These are phyloP conservation scores for Massarina eburnea DNA, from an alignment of 2,329 filamentous ascomycete species.

Conservation along the genomic window DNA sequence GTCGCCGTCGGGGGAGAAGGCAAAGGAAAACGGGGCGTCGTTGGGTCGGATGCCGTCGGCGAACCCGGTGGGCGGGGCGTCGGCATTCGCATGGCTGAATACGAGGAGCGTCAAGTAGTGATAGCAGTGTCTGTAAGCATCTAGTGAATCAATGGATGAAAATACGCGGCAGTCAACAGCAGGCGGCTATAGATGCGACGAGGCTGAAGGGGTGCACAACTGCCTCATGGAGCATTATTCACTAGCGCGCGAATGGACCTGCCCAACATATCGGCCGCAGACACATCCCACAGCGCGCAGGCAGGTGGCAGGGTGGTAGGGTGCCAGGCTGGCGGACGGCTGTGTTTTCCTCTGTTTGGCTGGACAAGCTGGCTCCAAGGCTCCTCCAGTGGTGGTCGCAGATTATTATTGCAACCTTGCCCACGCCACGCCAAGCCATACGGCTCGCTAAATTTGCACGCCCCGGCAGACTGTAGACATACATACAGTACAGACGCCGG, in stretches of 20 bases:
- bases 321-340: not conserved
- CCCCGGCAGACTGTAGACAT: not conserved
- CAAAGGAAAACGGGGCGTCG: slow-evolving; percentile 39
- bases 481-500: not conserved
- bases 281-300: too few species aligned
- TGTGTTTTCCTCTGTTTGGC: not conserved
- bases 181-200: not conserved
- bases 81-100: slow-evolving; percentile 92
- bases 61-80: slow-evolving; percentile 90
- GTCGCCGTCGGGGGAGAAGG: slow-evolving; percentile 33
- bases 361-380: too few species aligned
- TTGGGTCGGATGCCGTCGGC: slow-evolving; percentile 59
- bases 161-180: too few species aligned
- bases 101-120: slow-evolving; percentile 30
- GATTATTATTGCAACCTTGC: too few species aligned
- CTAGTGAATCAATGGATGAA: not conserved
- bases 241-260: not conserved
- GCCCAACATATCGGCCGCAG: too few species aligned
- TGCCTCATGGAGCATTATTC: not conserved
- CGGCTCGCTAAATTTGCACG: not conserved
- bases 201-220: not conserved
- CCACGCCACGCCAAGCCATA: not conserved
- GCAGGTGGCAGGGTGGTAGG: too few species aligned
- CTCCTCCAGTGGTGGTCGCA: too few species aligned
- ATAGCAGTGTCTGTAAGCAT: not conserved